A percentile compares a stretch with the other conserved stretches of the same genome.
Conservation (phyloP, 106 monocot genomes). For the Dioscorea dumetorum region DNA sequence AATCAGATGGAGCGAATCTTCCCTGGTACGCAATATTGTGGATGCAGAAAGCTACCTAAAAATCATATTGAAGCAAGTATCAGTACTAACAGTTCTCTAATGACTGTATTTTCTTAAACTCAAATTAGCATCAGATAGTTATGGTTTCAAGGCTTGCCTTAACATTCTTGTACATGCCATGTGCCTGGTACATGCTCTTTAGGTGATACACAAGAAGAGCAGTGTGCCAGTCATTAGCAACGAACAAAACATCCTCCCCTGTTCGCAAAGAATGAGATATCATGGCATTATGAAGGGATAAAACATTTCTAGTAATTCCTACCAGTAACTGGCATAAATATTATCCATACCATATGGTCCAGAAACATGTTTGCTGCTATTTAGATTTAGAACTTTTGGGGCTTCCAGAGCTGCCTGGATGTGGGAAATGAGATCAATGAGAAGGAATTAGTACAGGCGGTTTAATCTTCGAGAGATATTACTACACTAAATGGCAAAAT, state of each 20-base stretch:
- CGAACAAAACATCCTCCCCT: slow-evolving; percentile 92
- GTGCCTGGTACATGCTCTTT: slow-evolving; percentile 61
- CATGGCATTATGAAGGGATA: too few species aligned
- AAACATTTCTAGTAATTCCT: too few species aligned
- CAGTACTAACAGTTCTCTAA: neutral
- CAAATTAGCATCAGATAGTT: neutral
- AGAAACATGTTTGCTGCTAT: slow-evolving; percentile 37
- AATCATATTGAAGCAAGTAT: slow-evolving; percentile 8
- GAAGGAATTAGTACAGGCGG: too few species aligned
- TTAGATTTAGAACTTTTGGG: slow-evolving; percentile 69
- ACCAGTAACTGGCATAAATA: neutral
- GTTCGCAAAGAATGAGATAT: neutral
- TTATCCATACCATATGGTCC: slow-evolving; percentile 75
- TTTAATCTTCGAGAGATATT: too few species aligned
- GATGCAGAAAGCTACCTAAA: slow-evolving; percentile 83
- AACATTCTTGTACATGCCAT: slow-evolving; percentile 70
- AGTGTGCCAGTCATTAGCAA: slow-evolving; percentile 96
- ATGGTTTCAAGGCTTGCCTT: too few species aligned
- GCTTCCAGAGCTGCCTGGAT: slow-evolving; percentile 93
- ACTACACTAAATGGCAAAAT: neutral
- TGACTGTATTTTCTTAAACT: neutral
- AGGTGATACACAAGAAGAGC: slow-evolving; percentile 72
- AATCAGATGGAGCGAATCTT: slow-evolving; percentile 66
- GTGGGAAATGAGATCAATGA: neutral
- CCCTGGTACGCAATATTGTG: slow-evolving; percentile 97